Percentiles rank a stretch among this genome's conserved stretches.
These are phyloP conservation scores for Populus trichocarpa DNA, from an alignment of 441 rosid genomes.

Conservation along the genomic window DNA sequence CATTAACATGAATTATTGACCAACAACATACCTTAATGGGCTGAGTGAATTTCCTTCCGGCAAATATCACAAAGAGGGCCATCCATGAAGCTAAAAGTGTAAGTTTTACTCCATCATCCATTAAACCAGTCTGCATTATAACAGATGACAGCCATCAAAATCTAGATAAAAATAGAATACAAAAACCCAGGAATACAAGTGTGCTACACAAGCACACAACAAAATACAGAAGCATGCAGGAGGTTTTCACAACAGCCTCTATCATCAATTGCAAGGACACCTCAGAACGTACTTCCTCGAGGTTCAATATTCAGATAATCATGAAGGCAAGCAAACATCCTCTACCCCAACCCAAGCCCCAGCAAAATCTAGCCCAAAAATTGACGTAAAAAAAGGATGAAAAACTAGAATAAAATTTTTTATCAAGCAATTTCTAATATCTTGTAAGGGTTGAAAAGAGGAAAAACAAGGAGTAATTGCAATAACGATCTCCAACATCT, in stretches of 20 bases:
- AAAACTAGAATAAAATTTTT: background rate
- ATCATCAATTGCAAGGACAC: background rate
- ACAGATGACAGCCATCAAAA: constrained; percentile 10
- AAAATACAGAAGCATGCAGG: background rate
- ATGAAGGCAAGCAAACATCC: background rate
- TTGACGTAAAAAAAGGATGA: background rate
- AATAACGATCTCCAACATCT: no score
- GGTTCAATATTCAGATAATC: background rate
- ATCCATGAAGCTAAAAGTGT: constrained; percentile 76
- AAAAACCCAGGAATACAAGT: background rate
- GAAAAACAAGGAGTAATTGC: background rate
- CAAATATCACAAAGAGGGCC: constrained; percentile 74
- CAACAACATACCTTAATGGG: constrained; percentile 64
- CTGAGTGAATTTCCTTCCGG: constrained; percentile 93
- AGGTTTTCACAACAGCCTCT: background rate
- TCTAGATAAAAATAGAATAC: background rate
- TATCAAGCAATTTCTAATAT: background rate
- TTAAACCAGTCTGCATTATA: constrained; percentile 60
- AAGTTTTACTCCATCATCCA: constrained; percentile 69
- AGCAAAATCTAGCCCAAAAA: background rate
- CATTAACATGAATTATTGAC: background rate
- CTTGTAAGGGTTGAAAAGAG: background rate
- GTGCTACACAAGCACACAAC: background rate
- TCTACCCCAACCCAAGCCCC: background rate
- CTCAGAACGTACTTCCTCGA: background rate